Conservation (phyloP, 768 basidiomycete genomes). For the Lepiota venenata region DNA sequence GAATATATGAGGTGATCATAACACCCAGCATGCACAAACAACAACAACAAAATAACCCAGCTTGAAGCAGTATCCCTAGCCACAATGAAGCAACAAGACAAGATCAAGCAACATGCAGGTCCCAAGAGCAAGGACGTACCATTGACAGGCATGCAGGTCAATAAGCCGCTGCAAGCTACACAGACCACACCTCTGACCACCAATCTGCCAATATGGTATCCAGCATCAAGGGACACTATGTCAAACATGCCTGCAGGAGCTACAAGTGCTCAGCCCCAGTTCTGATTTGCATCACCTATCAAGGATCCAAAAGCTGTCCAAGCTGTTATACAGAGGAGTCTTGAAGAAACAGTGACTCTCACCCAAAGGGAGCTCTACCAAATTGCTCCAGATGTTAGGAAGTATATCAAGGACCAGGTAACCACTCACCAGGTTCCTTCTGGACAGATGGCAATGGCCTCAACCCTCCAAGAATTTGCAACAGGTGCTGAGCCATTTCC, state of each 20-base stretch:
- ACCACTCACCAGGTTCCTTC: not conserved
- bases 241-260: no score
- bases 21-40: not conserved
- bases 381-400: not conserved
- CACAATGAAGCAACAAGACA: no score
- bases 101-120: not conserved
- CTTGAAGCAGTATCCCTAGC: not conserved
- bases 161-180: no score
- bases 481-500: no score
- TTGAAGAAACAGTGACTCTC: constrained; percentile 10
- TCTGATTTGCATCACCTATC: not conserved
- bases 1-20: no score
- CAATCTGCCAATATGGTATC: not conserved
- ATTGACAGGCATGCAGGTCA: no score
- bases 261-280: no score
- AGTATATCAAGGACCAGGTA: not conserved
- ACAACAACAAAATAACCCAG: not conserved
- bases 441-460: no score
- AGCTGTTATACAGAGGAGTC: not conserved
- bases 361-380: constrained; percentile 8
- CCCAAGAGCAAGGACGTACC: no score
- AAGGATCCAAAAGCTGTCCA: no score
- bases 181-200: not conserved
- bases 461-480: no score
- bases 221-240: no score